These are phyloP conservation scores for Yamadazyma mexicana DNA, from an alignment of 1,139 yeast genomes.

Conservation along the genomic window DNA sequence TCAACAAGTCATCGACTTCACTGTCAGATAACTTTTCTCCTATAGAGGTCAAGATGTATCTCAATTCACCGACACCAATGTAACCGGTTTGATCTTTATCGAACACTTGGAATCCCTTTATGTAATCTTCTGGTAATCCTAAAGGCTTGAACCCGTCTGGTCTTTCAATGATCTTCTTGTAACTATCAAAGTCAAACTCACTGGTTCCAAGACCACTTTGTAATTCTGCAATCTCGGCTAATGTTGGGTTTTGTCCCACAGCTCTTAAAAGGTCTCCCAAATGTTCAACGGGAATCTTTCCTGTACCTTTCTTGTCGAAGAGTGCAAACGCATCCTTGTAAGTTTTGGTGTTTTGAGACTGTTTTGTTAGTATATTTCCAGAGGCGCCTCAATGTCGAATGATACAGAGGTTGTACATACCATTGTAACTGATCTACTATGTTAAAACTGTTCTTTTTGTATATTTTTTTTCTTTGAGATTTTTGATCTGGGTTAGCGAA, in stretches of 20 bases:
- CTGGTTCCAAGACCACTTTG: constrained; percentile 49
- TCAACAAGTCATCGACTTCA: constrained; percentile 93
- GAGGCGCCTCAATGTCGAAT: background rate
- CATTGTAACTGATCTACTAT: no score
- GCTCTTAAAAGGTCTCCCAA: constrained; percentile 95
- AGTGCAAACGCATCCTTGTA: constrained; percentile 97
- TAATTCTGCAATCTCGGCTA: constrained; percentile 79
- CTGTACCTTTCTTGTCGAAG: constrained; percentile 95
- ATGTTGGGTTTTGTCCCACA: constrained; percentile 97
- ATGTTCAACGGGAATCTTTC: constrained; percentile 82
- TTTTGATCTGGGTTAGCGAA: constrained; percentile 4
- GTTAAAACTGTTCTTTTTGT: no score
- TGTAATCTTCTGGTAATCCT: constrained; percentile 95
- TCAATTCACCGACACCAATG: constrained; percentile 94
- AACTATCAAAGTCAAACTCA: constrained; percentile 73
- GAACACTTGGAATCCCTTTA: constrained; percentile 96
- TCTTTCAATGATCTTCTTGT: constrained; percentile 75
- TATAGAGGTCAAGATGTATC: constrained; percentile 88
- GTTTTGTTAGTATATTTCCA: background rate
- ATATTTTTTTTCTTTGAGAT: background rate
- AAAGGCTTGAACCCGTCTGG: constrained; percentile 88
- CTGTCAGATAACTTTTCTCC: constrained; percentile 89
- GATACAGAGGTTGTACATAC: constrained; percentile 2
- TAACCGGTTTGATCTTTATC: constrained; percentile 95
- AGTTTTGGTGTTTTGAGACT: constrained; percentile 61